Evolutionary conservation across 768 basidiomycete species (phyloP).

Genomic region (Lactarius trivialis): DNA sequence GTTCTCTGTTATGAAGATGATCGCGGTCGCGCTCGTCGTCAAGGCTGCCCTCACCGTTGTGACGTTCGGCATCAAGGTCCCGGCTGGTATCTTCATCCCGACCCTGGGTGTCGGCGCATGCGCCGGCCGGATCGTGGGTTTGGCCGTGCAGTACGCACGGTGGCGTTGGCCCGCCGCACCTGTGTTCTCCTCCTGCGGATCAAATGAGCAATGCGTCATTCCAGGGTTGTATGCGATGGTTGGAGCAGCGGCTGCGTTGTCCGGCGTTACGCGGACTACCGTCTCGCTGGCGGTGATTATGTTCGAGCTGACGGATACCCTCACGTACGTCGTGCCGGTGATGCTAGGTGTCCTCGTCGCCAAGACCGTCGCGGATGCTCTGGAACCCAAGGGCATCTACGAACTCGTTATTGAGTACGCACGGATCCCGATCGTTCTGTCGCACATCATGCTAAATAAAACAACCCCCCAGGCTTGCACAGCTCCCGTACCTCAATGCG

Average conservation of each 20-base stretch:
- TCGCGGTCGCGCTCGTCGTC: constrained; percentile 73
- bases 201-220: constrained; percentile 66
- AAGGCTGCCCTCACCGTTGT: constrained; percentile 77
- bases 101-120: constrained; percentile 93
- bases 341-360: constrained; percentile 86
- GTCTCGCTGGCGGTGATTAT: constrained; percentile 95
- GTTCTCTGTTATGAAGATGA: constrained; percentile 54
- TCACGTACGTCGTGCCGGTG: constrained; percentile 87
- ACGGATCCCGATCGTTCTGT: not conserved
- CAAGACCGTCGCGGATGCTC: constrained; percentile 81
- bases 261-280: constrained; percentile 92
- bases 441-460: not conserved
- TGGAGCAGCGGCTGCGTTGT: constrained; percentile 88
- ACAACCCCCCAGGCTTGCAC: constrained; percentile 56
- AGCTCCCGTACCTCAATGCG: constrained; percentile 87
- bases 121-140: constrained; percentile 81
- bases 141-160: constrained; percentile 71
- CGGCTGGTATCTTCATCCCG: constrained; percentile 96
- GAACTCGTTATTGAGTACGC: constrained; percentile 86
- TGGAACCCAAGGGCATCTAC: constrained; percentile 94
- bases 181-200: constrained; percentile 62
- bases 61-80: constrained; percentile 89
- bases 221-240: constrained; percentile 95
- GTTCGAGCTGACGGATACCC: constrained; percentile 88
- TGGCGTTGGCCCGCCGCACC: constrained; percentile 49